Percentiles rank a stretch among this genome's conserved stretches.
Conservation (phyloP, 2,329 filamentous ascomycete genomes). For the Fusarium nurragi region DNA sequence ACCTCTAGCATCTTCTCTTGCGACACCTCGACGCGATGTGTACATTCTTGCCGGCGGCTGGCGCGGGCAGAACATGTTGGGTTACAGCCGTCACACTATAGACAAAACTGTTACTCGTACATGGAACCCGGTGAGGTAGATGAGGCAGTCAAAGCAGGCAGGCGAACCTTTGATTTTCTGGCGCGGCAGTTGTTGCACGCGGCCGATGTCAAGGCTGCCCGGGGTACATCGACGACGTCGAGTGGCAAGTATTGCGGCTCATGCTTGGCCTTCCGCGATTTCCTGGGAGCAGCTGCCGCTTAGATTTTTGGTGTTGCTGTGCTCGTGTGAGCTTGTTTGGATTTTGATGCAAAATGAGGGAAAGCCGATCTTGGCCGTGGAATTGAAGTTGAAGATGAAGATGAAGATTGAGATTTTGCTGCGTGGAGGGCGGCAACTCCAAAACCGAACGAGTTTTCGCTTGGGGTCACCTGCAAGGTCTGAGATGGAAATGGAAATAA, state of each 20-base stretch:
- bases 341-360: background rate
- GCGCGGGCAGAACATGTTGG: constrained; percentile 21
- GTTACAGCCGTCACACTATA: constrained; percentile 22
- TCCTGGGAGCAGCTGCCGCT: constrained; percentile 22
- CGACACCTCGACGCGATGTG: constrained; percentile 18
- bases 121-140: too few relatives aligned
- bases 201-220: constrained; percentile 12
- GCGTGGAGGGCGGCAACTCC: background rate
- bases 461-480: background rate
- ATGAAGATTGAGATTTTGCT: background rate
- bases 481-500: background rate
- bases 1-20: constrained; percentile 18
- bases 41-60: constrained; percentile 17
- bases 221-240: constrained; percentile 2
- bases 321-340: constrained; percentile 10
- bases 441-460: background rate
- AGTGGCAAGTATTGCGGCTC: constrained; percentile 6
- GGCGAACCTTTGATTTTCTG: constrained; percentile 25
- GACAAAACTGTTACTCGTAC: background rate
- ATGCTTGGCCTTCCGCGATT: background rate
- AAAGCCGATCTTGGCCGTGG: background rate
- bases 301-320: constrained; percentile 11
- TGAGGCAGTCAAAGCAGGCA: too few relatives aligned
- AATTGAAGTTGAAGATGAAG: background rate
- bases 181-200: constrained; percentile 21